Percentiles rank a stretch among this genome's conserved stretches.
Evolutionary conservation across 78 protist genomes (phyloP).

Genomic region (Andalucia godoyi): DNA sequence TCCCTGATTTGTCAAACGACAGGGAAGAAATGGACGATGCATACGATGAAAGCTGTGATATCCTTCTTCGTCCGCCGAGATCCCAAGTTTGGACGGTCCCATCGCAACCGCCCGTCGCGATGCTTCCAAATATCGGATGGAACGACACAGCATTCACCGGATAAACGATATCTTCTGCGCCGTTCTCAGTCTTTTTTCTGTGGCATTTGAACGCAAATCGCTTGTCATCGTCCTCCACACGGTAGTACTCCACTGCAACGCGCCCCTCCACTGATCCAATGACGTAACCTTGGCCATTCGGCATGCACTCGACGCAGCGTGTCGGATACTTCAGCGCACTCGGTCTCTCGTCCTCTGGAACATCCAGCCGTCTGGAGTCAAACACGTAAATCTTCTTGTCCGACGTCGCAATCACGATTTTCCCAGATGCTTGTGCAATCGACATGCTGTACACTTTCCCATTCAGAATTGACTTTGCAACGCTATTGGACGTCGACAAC

Average conservation of each 20-base stretch:
- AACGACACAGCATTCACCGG: constrained; percentile 88
- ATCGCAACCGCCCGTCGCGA: constrained; percentile 95
- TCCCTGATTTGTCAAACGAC: constrained; percentile 57
- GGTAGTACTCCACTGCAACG: constrained; percentile 79
- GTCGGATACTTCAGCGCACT: constrained; percentile 73
- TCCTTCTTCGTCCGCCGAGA: constrained; percentile 48
- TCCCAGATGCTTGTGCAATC: not conserved
- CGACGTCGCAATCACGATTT: constrained; percentile 51
- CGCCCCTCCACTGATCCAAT: constrained; percentile 79
- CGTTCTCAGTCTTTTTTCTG: constrained; percentile 26
- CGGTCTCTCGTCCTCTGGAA: constrained; percentile 57
- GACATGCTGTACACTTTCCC: constrained; percentile 28
- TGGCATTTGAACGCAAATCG: constrained; percentile 90
- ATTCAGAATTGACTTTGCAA: no score
- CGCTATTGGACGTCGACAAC: no score
- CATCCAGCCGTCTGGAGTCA: constrained; percentile 40
- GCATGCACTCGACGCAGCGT: constrained; percentile 32
- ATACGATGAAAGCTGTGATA: constrained; percentile 28
- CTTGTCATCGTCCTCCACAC: constrained; percentile 22
- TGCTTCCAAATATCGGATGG: constrained; percentile 76
- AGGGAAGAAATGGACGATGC: constrained; percentile 55
- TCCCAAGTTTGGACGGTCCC: constrained; percentile 83
- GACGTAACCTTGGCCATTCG: constrained; percentile 59
- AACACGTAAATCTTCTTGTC: constrained; percentile 37
- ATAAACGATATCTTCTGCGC: constrained; percentile 43